Evolutionary conservation across 345 rosid genomes (phyloP), one percentile per base, ranked within the genome.

Genomic region (Gossypium longicalyx): DNA sequence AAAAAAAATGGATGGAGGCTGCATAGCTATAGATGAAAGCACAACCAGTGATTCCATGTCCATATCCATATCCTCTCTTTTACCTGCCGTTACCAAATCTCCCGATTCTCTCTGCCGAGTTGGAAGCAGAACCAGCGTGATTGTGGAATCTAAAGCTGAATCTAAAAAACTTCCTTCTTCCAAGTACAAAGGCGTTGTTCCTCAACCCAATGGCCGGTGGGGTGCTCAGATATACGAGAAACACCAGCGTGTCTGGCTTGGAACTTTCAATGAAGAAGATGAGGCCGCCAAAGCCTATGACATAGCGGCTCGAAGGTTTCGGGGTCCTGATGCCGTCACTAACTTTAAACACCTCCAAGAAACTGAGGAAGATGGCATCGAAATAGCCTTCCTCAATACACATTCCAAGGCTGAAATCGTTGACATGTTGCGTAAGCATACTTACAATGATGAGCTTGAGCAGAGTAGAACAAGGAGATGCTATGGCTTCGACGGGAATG

Each of bases 181-280:
- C 12, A 87, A 87, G 63, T 94, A 84, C 87, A 94, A 94, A 78
- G 98, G 98, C 2, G 98, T 94, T 4, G 97, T 94, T 16, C 93
- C 98, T 1, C 97, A 94, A 70, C 98, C 98, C 3, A 94, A 94
- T 72, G 97, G 97, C 66, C 85, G 97, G 1, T 94, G 97, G 98
- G 98, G 97, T 3, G 91, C 94, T 11, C 98, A 92, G 89, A 94
- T 94, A 66, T 94, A 94, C 87, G 97, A 94, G 90, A 94, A 89
- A 79, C 97, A 92, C 65, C 98, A 90, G 65, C 85, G 98, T 17
- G 92, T 94, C 38, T 94, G 98, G 98, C 88, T 94, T 2, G 98
- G 98, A 1, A 94, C 97, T 9, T 94, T 88, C 75, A 92, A 89
- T 52, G 86, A 85, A 51, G 93, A 92, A 80, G 86, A 89, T 3